Evolutionary conservation across 805 yeast genomes (phyloP), one percentile per base, ranked within the genome.

Genomic region (Isabelozyma heimii): DNA sequence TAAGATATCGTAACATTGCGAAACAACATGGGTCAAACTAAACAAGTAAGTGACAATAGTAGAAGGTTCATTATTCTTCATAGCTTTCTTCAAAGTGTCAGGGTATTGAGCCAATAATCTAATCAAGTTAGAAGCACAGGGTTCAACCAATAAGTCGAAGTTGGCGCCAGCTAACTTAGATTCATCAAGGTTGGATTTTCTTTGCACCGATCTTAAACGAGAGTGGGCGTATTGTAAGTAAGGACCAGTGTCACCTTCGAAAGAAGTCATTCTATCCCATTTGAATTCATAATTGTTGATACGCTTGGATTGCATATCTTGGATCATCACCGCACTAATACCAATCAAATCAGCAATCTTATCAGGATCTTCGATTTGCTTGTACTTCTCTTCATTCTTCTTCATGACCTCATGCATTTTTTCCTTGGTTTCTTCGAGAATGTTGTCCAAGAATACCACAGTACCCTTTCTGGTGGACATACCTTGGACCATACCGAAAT

Each of bases 221-320:
- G 98, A 91, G 73, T 94, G 99, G 41, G 99, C 98, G 65, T 94
- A 94, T 73, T 94, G 99, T 67, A 94, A 80, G 74, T 94, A 94
- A 51, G 99, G 98, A 67, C 99, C 99, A 49, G 99, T 94, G 72
- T 94, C 99, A 72, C 99, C 99, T 77, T 94, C 99, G 57, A 94
- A 91, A 3, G 98, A 90, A 42, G 88, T 80, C 97, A 94, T 94
- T 77, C 99, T 87, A 61, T 89, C 90, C 99, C 99, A 94, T 71
- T 90, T 89, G 75, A 94, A 94, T 62, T 85, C 89, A 75, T 94
- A 94, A 75, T 94, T 92, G 77, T 92, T 91, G 71, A 92, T 82
- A 72, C 99, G 87, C 77, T 94, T 94, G 52, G 96, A 84, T 73
- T 89, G 95, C 98, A 94, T 91, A 72, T 94, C 99, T 79, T 94